Conservation (phyloP, 495 filamentous ascomycete species). For the Hypoxylon perforatum region DNA sequence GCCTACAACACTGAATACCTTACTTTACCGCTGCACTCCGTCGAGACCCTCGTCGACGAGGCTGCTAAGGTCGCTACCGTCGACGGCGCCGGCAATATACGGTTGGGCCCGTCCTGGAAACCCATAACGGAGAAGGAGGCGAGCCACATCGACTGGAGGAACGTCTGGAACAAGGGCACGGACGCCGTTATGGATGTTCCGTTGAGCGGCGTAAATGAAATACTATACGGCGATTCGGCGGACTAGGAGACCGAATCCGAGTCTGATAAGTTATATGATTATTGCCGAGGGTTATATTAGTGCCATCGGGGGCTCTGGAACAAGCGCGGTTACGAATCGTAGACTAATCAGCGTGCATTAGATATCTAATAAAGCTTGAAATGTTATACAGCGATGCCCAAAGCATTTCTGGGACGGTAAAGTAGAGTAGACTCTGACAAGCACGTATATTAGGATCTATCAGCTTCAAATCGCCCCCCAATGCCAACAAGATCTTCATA, state of each 20-base stretch:
- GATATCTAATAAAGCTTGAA: too few relatives aligned
- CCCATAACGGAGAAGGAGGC: constrained; percentile 61
- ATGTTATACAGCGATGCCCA: too few relatives aligned
- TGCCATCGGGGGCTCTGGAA: too few relatives aligned
- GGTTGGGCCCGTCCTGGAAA: constrained; percentile 61
- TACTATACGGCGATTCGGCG: constrained; percentile 71
- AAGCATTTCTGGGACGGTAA: too few relatives aligned
- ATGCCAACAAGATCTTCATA: too few relatives aligned
- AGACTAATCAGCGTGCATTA: too few relatives aligned
- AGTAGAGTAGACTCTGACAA: too few relatives aligned
- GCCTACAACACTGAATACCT: constrained; percentile 89
- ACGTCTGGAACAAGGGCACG: constrained; percentile 89
- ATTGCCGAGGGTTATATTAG: too few relatives aligned
- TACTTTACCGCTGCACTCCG: constrained; percentile 79
- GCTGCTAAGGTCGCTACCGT: constrained; percentile 86
- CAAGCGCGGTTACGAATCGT: too few relatives aligned
- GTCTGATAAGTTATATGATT: constrained; percentile 28
- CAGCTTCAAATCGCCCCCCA: too few relatives aligned
- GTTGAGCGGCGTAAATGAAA: constrained; percentile 95
- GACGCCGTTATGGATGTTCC: constrained; percentile 99
- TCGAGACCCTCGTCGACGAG: constrained; percentile 94
- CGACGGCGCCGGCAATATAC: constrained; percentile 73
- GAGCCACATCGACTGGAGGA: constrained; percentile 75
- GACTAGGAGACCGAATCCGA: constrained; percentile 36
- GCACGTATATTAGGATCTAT: too few relatives aligned